Percentiles rank a stretch among this genome's conserved stretches.
Conservation (phyloP, 331 rosid genomes). For the Acacia concinna region DNA sequence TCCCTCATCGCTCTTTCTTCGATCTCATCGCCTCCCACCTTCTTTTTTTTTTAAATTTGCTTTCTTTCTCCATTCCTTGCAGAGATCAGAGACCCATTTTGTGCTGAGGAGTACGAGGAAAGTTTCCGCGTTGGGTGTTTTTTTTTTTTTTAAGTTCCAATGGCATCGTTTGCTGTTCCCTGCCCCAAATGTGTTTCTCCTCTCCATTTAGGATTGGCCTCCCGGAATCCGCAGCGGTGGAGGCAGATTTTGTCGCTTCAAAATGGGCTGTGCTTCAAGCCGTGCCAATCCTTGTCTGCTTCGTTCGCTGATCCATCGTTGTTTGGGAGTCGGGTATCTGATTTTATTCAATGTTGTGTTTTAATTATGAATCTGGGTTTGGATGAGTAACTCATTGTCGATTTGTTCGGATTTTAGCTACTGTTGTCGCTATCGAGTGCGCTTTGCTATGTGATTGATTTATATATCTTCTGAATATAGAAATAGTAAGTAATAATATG, state of each 20-base stretch:
- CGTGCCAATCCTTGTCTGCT: conserved; percentile 46
- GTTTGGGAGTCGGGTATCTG: conserved; percentile 38
- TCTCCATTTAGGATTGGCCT: conserved; percentile 40
- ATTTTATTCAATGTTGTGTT: not conserved
- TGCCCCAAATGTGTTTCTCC: conserved; percentile 60
- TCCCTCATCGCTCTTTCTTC: not conserved
- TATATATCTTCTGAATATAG: not conserved
- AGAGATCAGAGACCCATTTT: conserved; percentile 23
- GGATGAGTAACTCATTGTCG: not conserved
- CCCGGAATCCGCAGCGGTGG: conserved; percentile 24
- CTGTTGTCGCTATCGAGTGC: not conserved
- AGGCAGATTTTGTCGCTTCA: conserved; percentile 33
- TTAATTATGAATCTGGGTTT: conserved; percentile 28
- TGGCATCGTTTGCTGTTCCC: conserved; percentile 77
- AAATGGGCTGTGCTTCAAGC: conserved; percentile 35
- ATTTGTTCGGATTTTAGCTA: conserved; percentile 26
- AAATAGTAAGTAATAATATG: conserved; percentile 5
- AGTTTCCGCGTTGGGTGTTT: conserved; percentile 7
- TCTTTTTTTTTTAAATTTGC: conserved; percentile 12
- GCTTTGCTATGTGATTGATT: not conserved
- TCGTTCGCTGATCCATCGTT: conserved; percentile 26
- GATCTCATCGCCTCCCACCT: conserved; percentile 29
- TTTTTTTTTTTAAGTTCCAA: conserved; percentile 22
- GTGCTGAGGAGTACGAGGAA: not conserved
- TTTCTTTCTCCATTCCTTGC: conserved; percentile 23